Conservation (phyloP, 352 stramenopile genomes). For the Phytopythium mirpurense region DNA sequence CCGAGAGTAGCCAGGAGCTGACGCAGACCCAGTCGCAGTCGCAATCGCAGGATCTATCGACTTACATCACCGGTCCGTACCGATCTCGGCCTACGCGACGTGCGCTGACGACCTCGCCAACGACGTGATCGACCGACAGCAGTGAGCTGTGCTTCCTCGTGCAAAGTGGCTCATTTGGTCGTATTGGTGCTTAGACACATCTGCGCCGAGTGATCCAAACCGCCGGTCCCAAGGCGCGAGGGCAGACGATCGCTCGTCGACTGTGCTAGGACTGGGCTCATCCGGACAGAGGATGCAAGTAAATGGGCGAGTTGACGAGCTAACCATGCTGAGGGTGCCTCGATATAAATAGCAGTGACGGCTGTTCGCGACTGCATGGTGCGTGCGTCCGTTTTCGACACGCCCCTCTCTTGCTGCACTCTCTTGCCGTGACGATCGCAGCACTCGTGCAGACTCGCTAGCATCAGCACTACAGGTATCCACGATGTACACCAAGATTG, state of each 20-base stretch:
- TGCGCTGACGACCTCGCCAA: slow-evolving; percentile 5
- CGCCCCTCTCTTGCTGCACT: not conserved
- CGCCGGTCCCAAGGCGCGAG: not conserved
- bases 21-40: slow-evolving; percentile 7
- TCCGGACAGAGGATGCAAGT: not conserved
- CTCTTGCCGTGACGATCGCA: not conserved
- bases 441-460: not conserved
- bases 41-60: slow-evolving; percentile 2
- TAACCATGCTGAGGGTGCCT: not conserved
- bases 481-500: slow-evolving; percentile 4
- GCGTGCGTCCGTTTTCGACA: not conserved
- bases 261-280: too few relatives aligned
- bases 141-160: slow-evolving; percentile 6
- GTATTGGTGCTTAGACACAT: not conserved
- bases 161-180: not conserved
- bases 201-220: not conserved
- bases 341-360: slow-evolving; percentile 3
- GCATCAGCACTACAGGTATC: too few relatives aligned
- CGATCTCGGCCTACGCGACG: not conserved
- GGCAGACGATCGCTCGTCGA: too few relatives aligned
- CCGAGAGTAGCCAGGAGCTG: slow-evolving; percentile 7
- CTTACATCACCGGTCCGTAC: not conserved
- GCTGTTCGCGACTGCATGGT: not conserved
- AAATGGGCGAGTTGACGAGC: not conserved
- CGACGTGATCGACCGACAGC: slow-evolving; percentile 16